Base-by-base conservation (phyloP, 768 basidiomycete species). In the Dacryopinax spathularia region DNA sequence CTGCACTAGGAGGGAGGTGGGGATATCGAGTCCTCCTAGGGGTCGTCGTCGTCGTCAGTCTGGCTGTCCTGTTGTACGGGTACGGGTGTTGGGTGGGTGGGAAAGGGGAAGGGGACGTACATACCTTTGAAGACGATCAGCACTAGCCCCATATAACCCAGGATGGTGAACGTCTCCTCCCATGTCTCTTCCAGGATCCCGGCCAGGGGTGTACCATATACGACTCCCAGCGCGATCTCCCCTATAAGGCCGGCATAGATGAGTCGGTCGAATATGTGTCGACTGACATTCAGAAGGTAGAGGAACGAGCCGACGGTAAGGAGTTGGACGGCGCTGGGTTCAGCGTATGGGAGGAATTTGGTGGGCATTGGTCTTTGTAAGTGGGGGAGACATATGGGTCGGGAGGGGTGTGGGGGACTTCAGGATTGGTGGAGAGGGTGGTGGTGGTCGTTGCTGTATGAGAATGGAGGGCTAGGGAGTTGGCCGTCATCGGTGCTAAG, bases 11-110 rank as follows among this genome's bases (percentile, higher is more conserved):
- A 80, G 72, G 3, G 71, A 37, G 1, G 82, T 70, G 48, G 82
- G 74, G 1, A 84, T 81, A 7, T 76, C 77, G 1, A 87, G 71
- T 0, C 86, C 86, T 15, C 84, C 85, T 77, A n/a, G n/a, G n/a
- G n/a, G n/a, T n/a, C n/a, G n/a, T n/a, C n/a, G n/a, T n/a, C n/a
- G n/a, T n/a, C n/a, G n/a, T n/a, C n/a, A n/a, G n/a, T n/a, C n/a
- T n/a, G n/a, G n/a, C n/a, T n/a, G n/a, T n/a, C n/a, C n/a, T n/a
- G n/a, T n/a, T n/a, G n/a, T n/a, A n/a, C n/a, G n/a, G n/a, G n/a
- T n/a, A n/a, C n/a, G n/a, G n/a, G n/a, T n/a, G n/a, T n/a, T n/a
- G n/a, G n/a, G n/a, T n/a, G n/a, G n/a, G n/a, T n/a, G n/a, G n/a
- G n/a, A n/a, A n/a, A n/a, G n/a, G n/a, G n/a, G 35, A 63, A 27